Base-by-base conservation (phyloP, 1,284 basidiomycete species). In the Cerioporus squamosus region DNA sequence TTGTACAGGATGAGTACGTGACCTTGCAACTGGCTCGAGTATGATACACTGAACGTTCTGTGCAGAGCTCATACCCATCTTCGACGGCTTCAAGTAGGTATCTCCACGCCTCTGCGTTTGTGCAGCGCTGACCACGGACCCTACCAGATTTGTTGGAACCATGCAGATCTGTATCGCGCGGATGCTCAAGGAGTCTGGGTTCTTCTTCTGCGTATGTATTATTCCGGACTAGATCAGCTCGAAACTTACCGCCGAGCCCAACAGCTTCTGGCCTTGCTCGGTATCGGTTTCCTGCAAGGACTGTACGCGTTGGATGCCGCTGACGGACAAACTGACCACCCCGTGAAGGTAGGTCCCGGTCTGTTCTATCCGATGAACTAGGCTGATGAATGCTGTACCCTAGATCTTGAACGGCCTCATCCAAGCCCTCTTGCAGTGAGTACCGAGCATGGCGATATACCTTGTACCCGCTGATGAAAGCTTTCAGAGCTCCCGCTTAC, bases 181-280 rank as follows among this genome's bases (percentile, higher is more conserved):
- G 14, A 97, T 97, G 95, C 77, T 97, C 62, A 87, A 91, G 70
- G 95, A 98, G 74, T 95, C 93, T 9, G 88, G 91, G 3, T 94
- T 97, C 56, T 98, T 98, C 80, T 95, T 97, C 78, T 84, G 86
- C 72, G 91, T 94, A 62, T 69, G 61, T 18, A 33, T 9, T 9
- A 14, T 33, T 9, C 6, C 12, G 33, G 14, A 36, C 3, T 36
- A 10, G 9, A 36, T 36, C 8, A 15, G 14, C 33, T 15, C 3
- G 33, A 3, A 36, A 36, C 33, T 36, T 3, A 36, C 33, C 33
- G 33, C 10, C 12, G 33, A 4, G 9, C 6, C 2, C 12, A 12
- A 36, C 33, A 93, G 86, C 77, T 95, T 31, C 78, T 96, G 7
- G 92, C 87, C 5, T 81, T 97, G 38, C 82, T 97, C 55, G 91